Evolutionary conservation across 176 grass and related monocot species (phyloP).

Genomic region (Zoysia pacifica): DNA sequence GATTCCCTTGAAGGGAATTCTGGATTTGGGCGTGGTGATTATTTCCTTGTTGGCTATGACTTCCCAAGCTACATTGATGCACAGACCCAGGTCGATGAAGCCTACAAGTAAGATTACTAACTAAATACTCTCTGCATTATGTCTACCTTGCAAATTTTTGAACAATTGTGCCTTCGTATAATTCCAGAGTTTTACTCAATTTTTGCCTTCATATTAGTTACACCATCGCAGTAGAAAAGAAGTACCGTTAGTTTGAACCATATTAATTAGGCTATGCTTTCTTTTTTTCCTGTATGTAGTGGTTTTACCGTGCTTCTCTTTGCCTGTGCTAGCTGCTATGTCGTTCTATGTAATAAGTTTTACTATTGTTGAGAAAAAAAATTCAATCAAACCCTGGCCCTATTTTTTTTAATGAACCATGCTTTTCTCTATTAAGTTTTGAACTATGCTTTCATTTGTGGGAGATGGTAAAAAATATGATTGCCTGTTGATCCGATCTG

Average conservation of each 20-base stretch:
- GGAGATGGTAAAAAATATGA: background rate
- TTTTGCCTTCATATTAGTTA: background rate
- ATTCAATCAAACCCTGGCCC: background rate
- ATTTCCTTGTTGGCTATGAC: constrained; percentile 98
- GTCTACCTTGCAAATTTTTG: constrained; percentile 1
- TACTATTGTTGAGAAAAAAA: constrained; percentile 10
- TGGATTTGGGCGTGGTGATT: constrained; percentile 93
- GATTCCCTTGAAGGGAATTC: constrained; percentile 92
- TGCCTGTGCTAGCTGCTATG: constrained; percentile 3
- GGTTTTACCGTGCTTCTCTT: background rate
- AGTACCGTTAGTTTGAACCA: background rate
- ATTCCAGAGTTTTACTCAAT: background rate
- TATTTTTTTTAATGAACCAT: background rate
- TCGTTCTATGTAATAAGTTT: background rate
- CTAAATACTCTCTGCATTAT: constrained; percentile 20
- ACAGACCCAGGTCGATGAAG: constrained; percentile 75
- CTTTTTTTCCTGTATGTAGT: background rate
- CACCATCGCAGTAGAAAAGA: background rate
- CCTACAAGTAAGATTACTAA: constrained; percentile 85
- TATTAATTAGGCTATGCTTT: background rate
- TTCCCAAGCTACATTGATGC: constrained; percentile 93
- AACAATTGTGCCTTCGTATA: constrained; percentile 10
- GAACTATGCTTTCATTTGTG: background rate
- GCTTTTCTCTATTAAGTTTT: background rate
- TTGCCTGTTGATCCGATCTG: background rate